Conservation (phyloP, 306 rosid genomes). For the Betula pendula region DNA sequence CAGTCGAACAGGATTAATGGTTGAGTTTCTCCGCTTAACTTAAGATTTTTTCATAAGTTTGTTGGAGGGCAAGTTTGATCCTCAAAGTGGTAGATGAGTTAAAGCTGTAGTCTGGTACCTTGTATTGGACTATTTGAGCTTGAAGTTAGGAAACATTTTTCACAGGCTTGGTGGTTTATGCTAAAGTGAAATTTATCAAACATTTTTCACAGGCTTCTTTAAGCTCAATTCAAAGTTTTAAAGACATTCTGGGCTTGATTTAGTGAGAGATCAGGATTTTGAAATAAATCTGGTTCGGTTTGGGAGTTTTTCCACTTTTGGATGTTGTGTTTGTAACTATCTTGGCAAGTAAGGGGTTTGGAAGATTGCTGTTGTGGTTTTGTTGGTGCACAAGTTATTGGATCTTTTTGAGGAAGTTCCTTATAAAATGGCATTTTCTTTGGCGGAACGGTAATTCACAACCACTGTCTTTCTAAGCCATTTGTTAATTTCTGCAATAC, state of each 20-base stretch:
- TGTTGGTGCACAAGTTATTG: not conserved
- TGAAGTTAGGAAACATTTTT: not conserved
- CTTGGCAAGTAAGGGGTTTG: not conserved
- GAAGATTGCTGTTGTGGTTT: constrained; percentile 5
- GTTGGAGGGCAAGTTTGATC: not conserved
- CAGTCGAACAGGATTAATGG: not conserved
- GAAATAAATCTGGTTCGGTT: not conserved
- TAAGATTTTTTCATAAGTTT: not conserved
- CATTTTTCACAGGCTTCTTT: not conserved
- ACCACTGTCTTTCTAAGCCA: not conserved
- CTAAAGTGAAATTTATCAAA: not conserved
- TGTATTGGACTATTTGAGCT: not conserved
- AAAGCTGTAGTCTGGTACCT: not conserved
- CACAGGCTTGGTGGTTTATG: not conserved
- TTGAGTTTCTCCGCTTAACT: not conserved
- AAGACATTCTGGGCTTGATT: not conserved
- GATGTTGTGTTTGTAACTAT: not conserved
- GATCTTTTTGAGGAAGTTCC: constrained; percentile 4
- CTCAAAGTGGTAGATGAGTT: not conserved
- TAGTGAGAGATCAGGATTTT: not conserved
- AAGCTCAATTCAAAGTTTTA: not conserved
- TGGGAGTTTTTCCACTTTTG: not conserved
- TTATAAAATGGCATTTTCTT: not conserved
- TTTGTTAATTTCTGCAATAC: not conserved
- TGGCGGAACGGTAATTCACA: not conserved